Percentiles rank a stretch among this genome's conserved stretches.
These are phyloP conservation scores for Neofusicoccum kwambonambiense DNA, from an alignment of 2,329 filamentous ascomycete genomes.

Conservation along the genomic window DNA sequence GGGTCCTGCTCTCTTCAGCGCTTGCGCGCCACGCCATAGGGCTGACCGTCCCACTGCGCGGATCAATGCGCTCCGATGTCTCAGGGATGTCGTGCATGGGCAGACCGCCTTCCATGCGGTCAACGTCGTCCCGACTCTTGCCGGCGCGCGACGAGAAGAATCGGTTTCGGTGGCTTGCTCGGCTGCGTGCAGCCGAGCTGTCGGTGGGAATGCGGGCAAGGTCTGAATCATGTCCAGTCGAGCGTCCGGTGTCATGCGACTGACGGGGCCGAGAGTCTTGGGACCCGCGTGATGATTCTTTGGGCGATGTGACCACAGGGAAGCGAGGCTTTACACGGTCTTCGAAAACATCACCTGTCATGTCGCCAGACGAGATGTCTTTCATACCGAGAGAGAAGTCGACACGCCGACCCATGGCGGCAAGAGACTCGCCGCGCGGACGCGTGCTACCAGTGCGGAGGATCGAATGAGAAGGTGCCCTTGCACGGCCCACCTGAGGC, in stretches of 20 bases:
- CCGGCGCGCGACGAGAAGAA: conserved; percentile 56
- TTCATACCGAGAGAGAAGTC: conserved; percentile 71
- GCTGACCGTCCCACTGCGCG: conserved; percentile 34
- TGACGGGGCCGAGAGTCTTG: conserved; percentile 24
- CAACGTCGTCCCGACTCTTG: conserved; percentile 25
- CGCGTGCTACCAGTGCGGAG: conserved; percentile 54
- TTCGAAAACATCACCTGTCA: conserved; percentile 65
- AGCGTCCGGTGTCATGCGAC: conserved; percentile 35
- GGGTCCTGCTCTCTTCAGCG: conserved; percentile 5
- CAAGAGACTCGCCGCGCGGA: conserved; percentile 56
- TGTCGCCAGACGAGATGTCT: conserved; percentile 56
- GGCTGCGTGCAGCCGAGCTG: conserved; percentile 32
- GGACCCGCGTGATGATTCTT: not conserved
- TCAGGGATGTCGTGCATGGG: conserved; percentile 31
- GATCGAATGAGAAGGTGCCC: conserved; percentile 39
- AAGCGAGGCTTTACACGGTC: conserved; percentile 49
- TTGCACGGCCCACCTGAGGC: conserved; percentile 19
- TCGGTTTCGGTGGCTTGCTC: conserved; percentile 55
- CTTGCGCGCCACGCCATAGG: conserved; percentile 28
- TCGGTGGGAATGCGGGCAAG: conserved; percentile 37
- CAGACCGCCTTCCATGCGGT: conserved; percentile 36
- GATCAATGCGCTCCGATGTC: conserved; percentile 33
- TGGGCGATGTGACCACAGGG: conserved; percentile 39
- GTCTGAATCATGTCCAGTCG: conserved; percentile 31
- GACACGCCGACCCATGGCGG: conserved; percentile 60